Evolutionary conservation across 1,284 basidiomycete species (phyloP).

Genomic region (Porodaedalea pini): DNA sequence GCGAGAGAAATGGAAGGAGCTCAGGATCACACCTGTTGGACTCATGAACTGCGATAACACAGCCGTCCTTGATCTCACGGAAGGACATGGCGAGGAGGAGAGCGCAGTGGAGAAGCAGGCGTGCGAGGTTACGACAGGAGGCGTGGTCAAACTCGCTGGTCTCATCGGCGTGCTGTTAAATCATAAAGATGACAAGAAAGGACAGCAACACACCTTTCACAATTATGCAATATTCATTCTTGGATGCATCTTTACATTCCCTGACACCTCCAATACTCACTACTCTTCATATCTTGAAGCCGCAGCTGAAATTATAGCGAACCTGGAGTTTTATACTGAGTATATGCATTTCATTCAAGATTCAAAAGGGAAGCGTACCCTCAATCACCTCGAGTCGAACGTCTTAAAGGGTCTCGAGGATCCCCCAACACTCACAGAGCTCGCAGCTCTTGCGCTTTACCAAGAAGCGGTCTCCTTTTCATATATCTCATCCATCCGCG

Average conservation of each 20-base stretch:
- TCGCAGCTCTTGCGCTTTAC: slow-evolving; percentile 34
- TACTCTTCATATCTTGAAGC: slow-evolving; percentile 32
- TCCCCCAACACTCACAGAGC: slow-evolving; percentile 33
- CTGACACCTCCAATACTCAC: slow-evolving; percentile 30
- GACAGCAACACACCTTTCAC: slow-evolving; percentile 23
- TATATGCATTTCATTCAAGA: slow-evolving; percentile 28
- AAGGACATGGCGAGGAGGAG: slow-evolving; percentile 15
- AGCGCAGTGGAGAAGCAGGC: slow-evolving; percentile 23
- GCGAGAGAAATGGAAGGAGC: slow-evolving; percentile 25
- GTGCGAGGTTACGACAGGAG: slow-evolving; percentile 24
- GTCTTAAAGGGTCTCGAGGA: slow-evolving; percentile 31
- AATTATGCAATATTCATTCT: not conserved
- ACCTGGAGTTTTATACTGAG: slow-evolving; percentile 21
- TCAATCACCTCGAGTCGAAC: slow-evolving; percentile 31
- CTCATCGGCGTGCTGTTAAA: slow-evolving; percentile 31
- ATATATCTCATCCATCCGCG: slow-evolving; percentile 23
- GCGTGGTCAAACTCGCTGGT: slow-evolving; percentile 30
- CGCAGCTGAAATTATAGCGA: slow-evolving; percentile 25
- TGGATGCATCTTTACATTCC: slow-evolving; percentile 15
- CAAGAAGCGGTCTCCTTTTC: slow-evolving; percentile 29
- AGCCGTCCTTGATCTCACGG: slow-evolving; percentile 15
- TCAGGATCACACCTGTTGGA: slow-evolving; percentile 21
- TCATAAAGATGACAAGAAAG: slow-evolving; percentile 35
- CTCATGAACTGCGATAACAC: slow-evolving; percentile 33
- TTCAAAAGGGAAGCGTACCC: slow-evolving; percentile 27